Base-by-base conservation (phyloP, 2,329 filamentous ascomycete genomes). In the Fusarium longipes region DNA sequence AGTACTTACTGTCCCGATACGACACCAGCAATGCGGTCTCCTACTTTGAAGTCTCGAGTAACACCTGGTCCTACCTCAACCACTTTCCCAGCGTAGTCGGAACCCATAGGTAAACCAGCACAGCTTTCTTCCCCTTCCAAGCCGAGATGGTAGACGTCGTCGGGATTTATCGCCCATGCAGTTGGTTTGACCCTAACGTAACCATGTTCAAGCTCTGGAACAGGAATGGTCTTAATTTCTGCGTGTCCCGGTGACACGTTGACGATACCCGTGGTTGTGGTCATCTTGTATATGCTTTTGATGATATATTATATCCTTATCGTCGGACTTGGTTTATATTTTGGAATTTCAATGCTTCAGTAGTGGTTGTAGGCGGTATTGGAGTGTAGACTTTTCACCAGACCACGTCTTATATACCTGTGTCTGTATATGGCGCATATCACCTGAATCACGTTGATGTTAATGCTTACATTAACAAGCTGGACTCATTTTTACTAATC, bases 11-110 rank as follows among this genome's bases (percentile, higher is more conserved):
- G 42, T 1, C 68, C 68, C 3, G 53, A 48, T n/a, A 48, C 36
- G 5, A 54, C 32, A 2, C 64, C 67, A n/a, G 44, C 71, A 24
- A 85, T 73, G 32, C 83, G 80, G 57, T 86, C 83, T 6, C 84
- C 84, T 47, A 78, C 78, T 65, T 80, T 78, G 48, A 84, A 80
- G 6, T 70, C 53, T 57, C 53, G 60, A 8, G 43, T 47, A 9
- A 82, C 77, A 27, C 76, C 77, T 5, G 71, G 45, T 6, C 83
- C 84, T 30, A 84, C 75, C 32, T 81, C 78, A 25, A 82, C 78
- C 2, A 86, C 79, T 15, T 78, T 70, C 18, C 84, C 83, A 15
- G 80, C 78, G 47, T 80, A 84, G 67, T 85, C 83, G 40, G 78
- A 82, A 4, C 82, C 82, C 25, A 77, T 49, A 6, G 70, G 51